Evolutionary conservation across 1,139 yeast species (phyloP).

Genomic region (Kodamaea alishanica): DNA sequence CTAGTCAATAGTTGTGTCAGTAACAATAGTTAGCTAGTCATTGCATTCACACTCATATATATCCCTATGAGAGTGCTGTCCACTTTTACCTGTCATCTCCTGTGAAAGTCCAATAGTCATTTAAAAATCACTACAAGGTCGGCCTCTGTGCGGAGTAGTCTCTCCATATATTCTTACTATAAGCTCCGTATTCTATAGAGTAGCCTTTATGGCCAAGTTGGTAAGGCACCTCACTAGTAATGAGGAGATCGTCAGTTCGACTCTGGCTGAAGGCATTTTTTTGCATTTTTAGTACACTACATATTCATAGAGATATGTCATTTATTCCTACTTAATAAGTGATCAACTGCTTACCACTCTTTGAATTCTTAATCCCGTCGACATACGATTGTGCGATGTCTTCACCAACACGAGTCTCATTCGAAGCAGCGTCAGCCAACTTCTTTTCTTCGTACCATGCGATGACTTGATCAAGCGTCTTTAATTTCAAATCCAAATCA

Average conservation of each 20-base stretch:
- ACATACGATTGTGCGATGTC: slow-evolving; percentile 50
- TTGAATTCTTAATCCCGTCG: slow-evolving; percentile 49
- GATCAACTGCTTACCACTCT: slow-evolving; percentile 42
- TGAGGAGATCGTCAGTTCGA: slow-evolving; percentile 89
- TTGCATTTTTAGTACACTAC: too few species aligned
- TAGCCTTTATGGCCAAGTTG: slow-evolving; percentile 58
- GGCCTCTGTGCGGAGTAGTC: too few species aligned
- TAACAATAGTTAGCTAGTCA: too few species aligned
- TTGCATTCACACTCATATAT: too few species aligned
- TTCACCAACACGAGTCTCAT: slow-evolving; percentile 41
- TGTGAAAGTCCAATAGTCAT: too few species aligned
- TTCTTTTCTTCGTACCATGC: slow-evolving; percentile 64
- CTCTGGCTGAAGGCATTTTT: slow-evolving; percentile 69
- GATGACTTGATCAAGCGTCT: slow-evolving; percentile 59
- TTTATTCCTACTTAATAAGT: slow-evolving; percentile 15
- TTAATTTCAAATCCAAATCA: slow-evolving; percentile 58
- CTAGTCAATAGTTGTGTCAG: too few species aligned
- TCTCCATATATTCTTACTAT: too few species aligned
- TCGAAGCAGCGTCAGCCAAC: slow-evolving; percentile 57
- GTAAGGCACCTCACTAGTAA: slow-evolving; percentile 91
- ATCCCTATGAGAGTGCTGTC: neutral
- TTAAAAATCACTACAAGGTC: too few species aligned
- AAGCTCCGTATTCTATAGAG: too few species aligned
- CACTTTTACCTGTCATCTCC: neutral
- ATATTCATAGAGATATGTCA: too few species aligned